Evolutionary conservation across 2,329 filamentous ascomycete genomes (phyloP).

Genomic region (Pseudogymnoascus sp.): DNA sequence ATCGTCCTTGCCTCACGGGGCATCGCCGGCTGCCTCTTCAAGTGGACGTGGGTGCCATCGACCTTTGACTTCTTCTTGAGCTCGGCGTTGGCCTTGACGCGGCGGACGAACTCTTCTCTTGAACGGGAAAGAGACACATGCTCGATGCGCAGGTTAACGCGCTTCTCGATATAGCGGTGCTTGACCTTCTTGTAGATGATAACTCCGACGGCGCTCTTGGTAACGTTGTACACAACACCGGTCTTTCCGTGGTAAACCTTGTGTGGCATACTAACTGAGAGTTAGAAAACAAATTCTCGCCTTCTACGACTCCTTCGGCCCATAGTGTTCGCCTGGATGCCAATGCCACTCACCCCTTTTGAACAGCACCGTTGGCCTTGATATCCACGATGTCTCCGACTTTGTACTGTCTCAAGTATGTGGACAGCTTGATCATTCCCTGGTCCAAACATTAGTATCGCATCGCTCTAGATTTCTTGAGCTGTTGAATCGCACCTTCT

Average conservation of each 20-base stretch:
- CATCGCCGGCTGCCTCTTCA: slow-evolving; percentile 80
- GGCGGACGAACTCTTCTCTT: slow-evolving; percentile 89
- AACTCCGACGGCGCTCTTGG: slow-evolving; percentile 93
- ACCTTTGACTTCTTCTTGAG: slow-evolving; percentile 90
- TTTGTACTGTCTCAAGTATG: slow-evolving; percentile 91
- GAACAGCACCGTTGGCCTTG: slow-evolving; percentile 95
- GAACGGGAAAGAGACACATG: slow-evolving; percentile 92
- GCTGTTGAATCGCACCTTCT: slow-evolving; percentile 43
- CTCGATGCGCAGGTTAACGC: slow-evolving; percentile 97
- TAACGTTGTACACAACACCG: slow-evolving; percentile 97
- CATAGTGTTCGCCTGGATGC: background rate
- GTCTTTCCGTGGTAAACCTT: slow-evolving; percentile 99
- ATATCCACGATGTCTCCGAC: slow-evolving; percentile 99
- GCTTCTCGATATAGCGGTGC: slow-evolving; percentile 99
- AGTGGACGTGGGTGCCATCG: slow-evolving; percentile 74
- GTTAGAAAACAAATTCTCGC: slow-evolving; percentile 15
- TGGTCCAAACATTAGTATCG: slow-evolving; percentile 5
- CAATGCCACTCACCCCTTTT: slow-evolving; percentile 73
- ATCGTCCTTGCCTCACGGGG: slow-evolving; percentile 77
- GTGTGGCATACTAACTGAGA: slow-evolving; percentile 72
- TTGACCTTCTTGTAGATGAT: slow-evolving; percentile 99
- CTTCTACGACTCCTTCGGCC: background rate
- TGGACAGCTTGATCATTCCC: slow-evolving; percentile 86
- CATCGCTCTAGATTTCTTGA: background rate
- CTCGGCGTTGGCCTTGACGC: slow-evolving; percentile 92